Percentiles rank a stretch among this genome's conserved stretches.
These are phyloP conservation scores for Coemansia sp. DNA, from an alignment of 192 early-diverging fungal genomes.

Conservation along the genomic window DNA sequence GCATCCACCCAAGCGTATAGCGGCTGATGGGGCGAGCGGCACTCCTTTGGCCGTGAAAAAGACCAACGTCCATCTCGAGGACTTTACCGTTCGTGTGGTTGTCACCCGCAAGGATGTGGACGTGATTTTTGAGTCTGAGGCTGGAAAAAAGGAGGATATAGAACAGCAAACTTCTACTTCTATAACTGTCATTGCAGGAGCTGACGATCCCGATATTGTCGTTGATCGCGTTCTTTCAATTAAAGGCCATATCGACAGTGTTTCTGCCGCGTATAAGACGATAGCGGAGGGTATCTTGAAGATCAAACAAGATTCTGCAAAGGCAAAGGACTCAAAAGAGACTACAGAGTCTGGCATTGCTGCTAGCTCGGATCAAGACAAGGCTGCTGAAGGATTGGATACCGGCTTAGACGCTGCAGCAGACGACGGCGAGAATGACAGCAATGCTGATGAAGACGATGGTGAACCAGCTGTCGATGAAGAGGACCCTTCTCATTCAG, in stretches of 20 bases:
- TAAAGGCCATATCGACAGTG: constrained; percentile 36
- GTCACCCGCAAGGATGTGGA: constrained; percentile 55
- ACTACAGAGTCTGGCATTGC: not conserved
- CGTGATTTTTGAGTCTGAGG: constrained; percentile 33
- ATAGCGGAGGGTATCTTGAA: constrained; percentile 32
- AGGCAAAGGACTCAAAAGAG: not conserved
- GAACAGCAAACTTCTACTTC: constrained; percentile 23
- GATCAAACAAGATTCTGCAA: constrained; percentile 15
- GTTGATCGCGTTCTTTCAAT: constrained; percentile 52
- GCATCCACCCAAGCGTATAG: constrained; percentile 41
- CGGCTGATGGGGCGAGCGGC: constrained; percentile 13
- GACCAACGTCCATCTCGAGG: constrained; percentile 16
- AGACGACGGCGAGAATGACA: not conserved
- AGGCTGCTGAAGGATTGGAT: not conserved
- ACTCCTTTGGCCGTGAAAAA: constrained; percentile 22
- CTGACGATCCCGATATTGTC: constrained; percentile 53
- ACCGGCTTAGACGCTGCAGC: not conserved
- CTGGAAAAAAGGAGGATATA: constrained; percentile 18
- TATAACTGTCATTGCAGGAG: constrained; percentile 43
- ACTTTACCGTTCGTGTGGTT: constrained; percentile 51
- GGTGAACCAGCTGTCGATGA: not conserved
- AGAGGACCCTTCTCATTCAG: not conserved
- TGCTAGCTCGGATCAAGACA: not conserved
- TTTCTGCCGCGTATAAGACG: constrained; percentile 28
- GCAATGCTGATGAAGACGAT: not conserved